Base-by-base conservation (phyloP, 2,329 filamentous ascomycete species). In the Clarireedia sp. region DNA sequence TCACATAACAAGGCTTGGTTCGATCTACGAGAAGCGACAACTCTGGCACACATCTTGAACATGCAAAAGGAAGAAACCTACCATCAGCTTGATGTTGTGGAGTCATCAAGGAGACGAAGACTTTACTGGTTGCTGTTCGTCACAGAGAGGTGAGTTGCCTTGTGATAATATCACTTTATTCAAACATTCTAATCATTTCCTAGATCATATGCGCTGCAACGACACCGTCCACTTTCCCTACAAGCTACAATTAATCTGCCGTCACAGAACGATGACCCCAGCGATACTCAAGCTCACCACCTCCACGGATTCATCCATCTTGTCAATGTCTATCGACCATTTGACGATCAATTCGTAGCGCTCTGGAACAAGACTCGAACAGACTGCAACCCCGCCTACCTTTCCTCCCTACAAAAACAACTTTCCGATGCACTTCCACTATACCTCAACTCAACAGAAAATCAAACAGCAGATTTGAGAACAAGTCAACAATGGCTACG, bases 1-100 rank as follows among this genome's bases (percentile, higher is more conserved):
- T 76, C 84, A 67, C 86, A 90, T 67, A 83, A 87, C 59, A 83
- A 84, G 68, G 87, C 87, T 1, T 92, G 88, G 87, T 90, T 84
- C 66, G 83, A 89, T 67, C 74, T 92, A 9, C 82, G 87, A 24
- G 88, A 94, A 70, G 86, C 86, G 5, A 85, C 83, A 1, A 90
- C 87, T 5, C 75, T 92, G 69, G 76, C 79, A 26, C 77, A 82
- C 63, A 78, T 85, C 63, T 69, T 75, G 26, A 76, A 76, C 52
- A 79, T 86, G 79, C 75, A 78, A 64, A 81, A 81, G 67, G 83
- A 86, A 63, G 78, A 82, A 21, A 73, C 77, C 8, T 90, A 89
- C 66, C 62, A 76, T 44, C 76, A 80, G 53, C 79, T 79, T 62
- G 80, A 82, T 60, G 70, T 72, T 4, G 69, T 80, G 17, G 86